phyloP scores from a whole-genome alignment of 768 basidiomycete genomes.

The Auriculariales sp. region DNA sequence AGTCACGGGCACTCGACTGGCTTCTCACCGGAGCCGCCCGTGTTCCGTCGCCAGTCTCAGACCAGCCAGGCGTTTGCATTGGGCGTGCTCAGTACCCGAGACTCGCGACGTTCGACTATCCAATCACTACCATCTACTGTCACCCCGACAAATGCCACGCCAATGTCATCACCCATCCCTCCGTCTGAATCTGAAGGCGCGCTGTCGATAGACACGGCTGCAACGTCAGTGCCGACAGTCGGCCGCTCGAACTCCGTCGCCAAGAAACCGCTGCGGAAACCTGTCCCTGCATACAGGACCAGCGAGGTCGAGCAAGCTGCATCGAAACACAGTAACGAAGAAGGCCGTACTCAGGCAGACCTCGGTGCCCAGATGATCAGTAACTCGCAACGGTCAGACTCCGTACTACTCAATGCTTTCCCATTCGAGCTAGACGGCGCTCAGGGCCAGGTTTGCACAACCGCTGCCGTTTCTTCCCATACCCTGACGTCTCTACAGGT shows the following conservation, averaged over 20 bases:
- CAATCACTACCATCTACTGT: background rate
- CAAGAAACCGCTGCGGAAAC: slow-evolving; percentile 28
- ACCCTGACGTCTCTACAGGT: background rate
- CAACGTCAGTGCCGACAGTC: too few relatives aligned
- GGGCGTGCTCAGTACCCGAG: background rate
- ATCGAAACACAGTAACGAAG: background rate
- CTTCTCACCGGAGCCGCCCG: background rate
- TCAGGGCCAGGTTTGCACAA: background rate
- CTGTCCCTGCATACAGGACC: slow-evolving; percentile 39
- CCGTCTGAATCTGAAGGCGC: background rate
- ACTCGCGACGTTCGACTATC: background rate
- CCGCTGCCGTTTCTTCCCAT: background rate
- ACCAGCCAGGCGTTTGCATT: background rate
- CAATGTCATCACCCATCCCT: background rate
- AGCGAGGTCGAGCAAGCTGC: slow-evolving; percentile 5
- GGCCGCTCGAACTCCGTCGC: background rate
- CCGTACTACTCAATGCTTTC: background rate
- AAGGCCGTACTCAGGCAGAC: background rate
- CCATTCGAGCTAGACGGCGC: background rate
- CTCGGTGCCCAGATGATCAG: background rate
- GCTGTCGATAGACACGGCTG: too few relatives aligned
- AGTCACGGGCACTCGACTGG: background rate
- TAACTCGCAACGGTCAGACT: background rate
- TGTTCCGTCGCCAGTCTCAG: background rate
- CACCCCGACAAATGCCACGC: background rate